Evolutionary conservation across 805 yeast species (phyloP).

Genomic region (Lipomyces sp.): DNA sequence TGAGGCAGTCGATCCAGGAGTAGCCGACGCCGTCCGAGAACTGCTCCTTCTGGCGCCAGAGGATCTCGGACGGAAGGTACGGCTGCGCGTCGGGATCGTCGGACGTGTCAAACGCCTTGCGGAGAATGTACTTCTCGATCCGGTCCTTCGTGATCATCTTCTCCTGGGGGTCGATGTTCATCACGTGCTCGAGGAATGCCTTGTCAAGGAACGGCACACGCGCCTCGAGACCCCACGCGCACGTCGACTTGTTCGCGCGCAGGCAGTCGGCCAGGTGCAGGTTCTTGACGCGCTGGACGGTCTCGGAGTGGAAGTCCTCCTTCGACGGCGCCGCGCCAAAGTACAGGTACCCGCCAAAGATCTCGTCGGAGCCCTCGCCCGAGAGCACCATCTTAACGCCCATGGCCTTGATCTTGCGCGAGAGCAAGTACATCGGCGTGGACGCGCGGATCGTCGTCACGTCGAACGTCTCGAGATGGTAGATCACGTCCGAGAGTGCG

Average conservation of each 20-base stretch:
- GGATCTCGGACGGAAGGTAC: conserved; percentile 91
- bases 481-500: conserved; percentile 89
- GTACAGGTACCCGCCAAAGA: conserved; percentile 97
- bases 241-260: conserved; percentile 98
- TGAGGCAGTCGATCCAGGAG: conserved; percentile 97
- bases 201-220: conserved; percentile 98
- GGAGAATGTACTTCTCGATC: conserved; percentile 91
- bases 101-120: conserved; percentile 93
- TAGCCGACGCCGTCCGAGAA: conserved; percentile 99
- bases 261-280: conserved; percentile 94
- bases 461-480: conserved; percentile 95
- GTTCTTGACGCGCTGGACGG: conserved; percentile 95
- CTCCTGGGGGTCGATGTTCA: conserved; percentile 93
- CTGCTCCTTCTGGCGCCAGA: conserved; percentile 99
- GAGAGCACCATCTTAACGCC: conserved; percentile 99
- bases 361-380: conserved; percentile 99
- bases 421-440: conserved; percentile 95
- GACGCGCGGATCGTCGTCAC: conserved; percentile 99
- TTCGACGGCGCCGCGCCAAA: conserved; percentile 96
- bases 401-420: conserved; percentile 97
- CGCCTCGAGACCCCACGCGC: conserved; percentile 99
- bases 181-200: conserved; percentile 82
- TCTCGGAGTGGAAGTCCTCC: conserved; percentile 89
- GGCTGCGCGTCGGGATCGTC: conserved; percentile 76
- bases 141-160: conserved; percentile 77